Conservation (phyloP, 139 green algal species). For the Micractinium sp. region DNA sequence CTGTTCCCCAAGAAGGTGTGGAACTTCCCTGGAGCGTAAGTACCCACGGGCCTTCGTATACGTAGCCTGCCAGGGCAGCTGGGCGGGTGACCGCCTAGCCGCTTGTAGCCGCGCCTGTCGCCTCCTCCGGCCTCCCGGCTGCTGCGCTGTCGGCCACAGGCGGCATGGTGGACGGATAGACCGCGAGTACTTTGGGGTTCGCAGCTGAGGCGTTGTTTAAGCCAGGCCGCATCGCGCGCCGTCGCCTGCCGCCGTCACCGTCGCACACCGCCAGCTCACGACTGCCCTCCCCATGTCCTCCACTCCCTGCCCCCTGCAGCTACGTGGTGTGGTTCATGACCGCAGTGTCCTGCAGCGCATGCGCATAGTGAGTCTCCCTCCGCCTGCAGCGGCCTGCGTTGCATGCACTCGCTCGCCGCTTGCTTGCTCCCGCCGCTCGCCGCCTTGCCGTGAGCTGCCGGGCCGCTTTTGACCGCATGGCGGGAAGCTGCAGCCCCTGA, state of each 20-base stretch:
- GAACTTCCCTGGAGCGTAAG: conserved; percentile 18
- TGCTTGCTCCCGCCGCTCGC: background rate
- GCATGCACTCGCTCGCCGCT: background rate
- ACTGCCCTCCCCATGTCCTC: background rate
- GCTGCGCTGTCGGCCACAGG: no score
- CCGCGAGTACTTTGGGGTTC: no score
- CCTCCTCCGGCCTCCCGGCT: no score
- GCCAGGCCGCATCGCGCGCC: background rate
- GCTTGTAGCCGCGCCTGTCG: no score
- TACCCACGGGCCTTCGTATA: no score
- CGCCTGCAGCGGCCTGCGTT: background rate
- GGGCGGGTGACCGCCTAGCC: no score
- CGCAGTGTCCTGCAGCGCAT: conserved; percentile 6
- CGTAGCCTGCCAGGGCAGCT: no score
- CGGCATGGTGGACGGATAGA: no score
- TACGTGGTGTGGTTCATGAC: conserved; percentile 13
- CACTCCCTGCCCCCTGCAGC: background rate
- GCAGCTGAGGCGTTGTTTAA: no score
- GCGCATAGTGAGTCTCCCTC: background rate
- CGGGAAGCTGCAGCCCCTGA: no score
- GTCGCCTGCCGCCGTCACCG: no score
- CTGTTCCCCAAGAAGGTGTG: background rate
- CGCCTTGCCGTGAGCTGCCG: background rate
- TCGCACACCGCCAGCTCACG: background rate
- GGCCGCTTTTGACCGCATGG: no score